These are phyloP conservation scores for Erysimum cheiranthoides DNA, from an alignment of 345 rosid genomes.

Conservation along the genomic window DNA sequence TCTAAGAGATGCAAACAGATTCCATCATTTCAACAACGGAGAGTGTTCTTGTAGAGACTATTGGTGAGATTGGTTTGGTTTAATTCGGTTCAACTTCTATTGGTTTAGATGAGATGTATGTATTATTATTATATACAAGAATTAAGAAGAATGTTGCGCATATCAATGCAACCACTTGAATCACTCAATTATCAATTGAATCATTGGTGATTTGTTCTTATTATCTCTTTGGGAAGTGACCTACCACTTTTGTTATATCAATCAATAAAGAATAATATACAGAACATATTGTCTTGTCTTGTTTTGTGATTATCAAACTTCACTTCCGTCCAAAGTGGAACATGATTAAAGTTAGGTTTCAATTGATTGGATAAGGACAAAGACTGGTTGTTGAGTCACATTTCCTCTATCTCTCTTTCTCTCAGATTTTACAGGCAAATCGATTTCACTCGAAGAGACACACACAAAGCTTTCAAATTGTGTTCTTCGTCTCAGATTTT, in stretches of 20 bases:
- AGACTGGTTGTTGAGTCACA: slow-evolving; percentile 60
- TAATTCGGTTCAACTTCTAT: not conserved
- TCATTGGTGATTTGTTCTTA: slow-evolving; percentile 26
- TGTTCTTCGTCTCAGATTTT: slow-evolving; percentile 8
- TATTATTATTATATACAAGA: not conserved
- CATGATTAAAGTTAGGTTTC: slow-evolving; percentile 40
- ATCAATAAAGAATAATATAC: slow-evolving; percentile 17
- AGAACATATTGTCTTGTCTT: slow-evolving; percentile 29
- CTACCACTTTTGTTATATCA: slow-evolving; percentile 30
- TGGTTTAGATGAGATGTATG: slow-evolving; percentile 24
- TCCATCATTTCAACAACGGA: slow-evolving; percentile 80
- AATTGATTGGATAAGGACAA: slow-evolving; percentile 45
- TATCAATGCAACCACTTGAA: slow-evolving; percentile 29
- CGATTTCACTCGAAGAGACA: slow-evolving; percentile 32
- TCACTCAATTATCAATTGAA: slow-evolving; percentile 26
- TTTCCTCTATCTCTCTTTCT: slow-evolving; percentile 19
- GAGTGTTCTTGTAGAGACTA: slow-evolving; percentile 78
- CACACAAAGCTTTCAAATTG: slow-evolving; percentile 2
- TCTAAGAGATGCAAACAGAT: slow-evolving; percentile 82
- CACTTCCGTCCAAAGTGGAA: slow-evolving; percentile 37
- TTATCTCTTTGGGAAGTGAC: slow-evolving; percentile 39
- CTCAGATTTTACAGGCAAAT: slow-evolving; percentile 23
- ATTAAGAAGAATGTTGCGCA: slow-evolving; percentile 33
- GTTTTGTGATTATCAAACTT: slow-evolving; percentile 23
- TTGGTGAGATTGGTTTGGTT: slow-evolving; percentile 56